These are phyloP conservation scores for Boletus rex-veris DNA, from an alignment of 768 basidiomycete species.

Conservation along the genomic window DNA sequence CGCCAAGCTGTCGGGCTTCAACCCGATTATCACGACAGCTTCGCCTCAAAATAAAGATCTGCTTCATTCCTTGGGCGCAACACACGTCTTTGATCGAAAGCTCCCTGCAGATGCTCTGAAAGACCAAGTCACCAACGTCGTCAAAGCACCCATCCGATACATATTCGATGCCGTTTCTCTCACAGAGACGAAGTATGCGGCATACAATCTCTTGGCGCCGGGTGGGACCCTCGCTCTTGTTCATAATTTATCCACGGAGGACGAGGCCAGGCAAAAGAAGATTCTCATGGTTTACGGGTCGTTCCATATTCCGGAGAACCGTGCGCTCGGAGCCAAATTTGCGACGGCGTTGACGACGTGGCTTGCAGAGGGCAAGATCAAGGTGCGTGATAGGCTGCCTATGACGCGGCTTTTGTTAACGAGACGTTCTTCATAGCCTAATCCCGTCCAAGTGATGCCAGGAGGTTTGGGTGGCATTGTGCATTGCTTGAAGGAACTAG, in stretches of 20 bases:
- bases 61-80: slow-evolving; percentile 35
- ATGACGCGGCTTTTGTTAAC: background rate
- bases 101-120: slow-evolving; percentile 13
- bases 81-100: slow-evolving; percentile 33
- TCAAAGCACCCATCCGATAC: background rate
- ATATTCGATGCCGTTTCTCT: slow-evolving; percentile 28
- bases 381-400: slow-evolving; percentile 1
- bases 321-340: slow-evolving; percentile 11
- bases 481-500: slow-evolving; percentile 30
- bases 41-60: slow-evolving; percentile 30
- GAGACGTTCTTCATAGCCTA: slow-evolving; percentile 27
- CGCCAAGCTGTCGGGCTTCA: slow-evolving; percentile 32
- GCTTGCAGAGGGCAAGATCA: slow-evolving; percentile 20
- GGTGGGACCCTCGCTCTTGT: slow-evolving; percentile 29
- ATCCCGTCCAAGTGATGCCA: slow-evolving; percentile 36
- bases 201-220: slow-evolving; percentile 28
- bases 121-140: background rate
- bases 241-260: background rate
- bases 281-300: slow-evolving; percentile 7
- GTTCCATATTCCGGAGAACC: slow-evolving; percentile 4
- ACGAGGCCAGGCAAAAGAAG: background rate
- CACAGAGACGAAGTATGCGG: slow-evolving; percentile 30
- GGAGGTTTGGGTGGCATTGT: slow-evolving; percentile 35
- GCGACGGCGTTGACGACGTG: slow-evolving; percentile 13
- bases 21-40: slow-evolving; percentile 36